Evolutionary conservation across 495 filamentous ascomycete genomes (phyloP).

Genomic region (Aspergillus leporis): DNA sequence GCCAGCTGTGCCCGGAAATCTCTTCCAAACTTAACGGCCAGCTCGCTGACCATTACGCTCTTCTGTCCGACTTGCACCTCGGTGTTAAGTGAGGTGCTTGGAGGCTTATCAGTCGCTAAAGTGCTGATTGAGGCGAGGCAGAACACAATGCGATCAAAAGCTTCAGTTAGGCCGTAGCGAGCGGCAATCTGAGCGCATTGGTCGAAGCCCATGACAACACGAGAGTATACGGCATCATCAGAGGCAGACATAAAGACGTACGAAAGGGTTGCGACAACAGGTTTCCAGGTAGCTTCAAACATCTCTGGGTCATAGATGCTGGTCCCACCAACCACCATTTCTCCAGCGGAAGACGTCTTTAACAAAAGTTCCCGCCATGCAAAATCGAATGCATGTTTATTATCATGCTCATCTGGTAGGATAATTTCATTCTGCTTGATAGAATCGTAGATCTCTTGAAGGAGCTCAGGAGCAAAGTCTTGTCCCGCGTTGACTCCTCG

Average conservation of each 20-base stretch:
- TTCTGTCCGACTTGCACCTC: slow-evolving; percentile 90
- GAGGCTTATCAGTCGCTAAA: slow-evolving; percentile 68
- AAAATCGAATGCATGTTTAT: slow-evolving; percentile 92
- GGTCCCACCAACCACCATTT: slow-evolving; percentile 79
- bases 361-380: slow-evolving; percentile 93
- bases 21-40: slow-evolving; percentile 93
- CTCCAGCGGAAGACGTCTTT: slow-evolving; percentile 75
- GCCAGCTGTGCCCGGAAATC: slow-evolving; percentile 93
- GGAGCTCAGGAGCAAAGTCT: slow-evolving; percentile 82
- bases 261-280: slow-evolving; percentile 88
- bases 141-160: slow-evolving; percentile 86
- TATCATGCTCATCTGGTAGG: slow-evolving; percentile 94
- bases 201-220: slow-evolving; percentile 91
- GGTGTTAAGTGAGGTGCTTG: slow-evolving; percentile 88
- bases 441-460: slow-evolving; percentile 85
- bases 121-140: slow-evolving; percentile 89
- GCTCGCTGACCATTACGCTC: slow-evolving; percentile 98
- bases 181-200: slow-evolving; percentile 94
- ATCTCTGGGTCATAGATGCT: slow-evolving; percentile 97
- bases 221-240: slow-evolving; percentile 93
- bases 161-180: slow-evolving; percentile 79
- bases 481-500: slow-evolving; percentile 83
- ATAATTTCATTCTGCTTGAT: slow-evolving; percentile 96
- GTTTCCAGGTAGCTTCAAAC: slow-evolving; percentile 95
- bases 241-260: slow-evolving; percentile 99